Evolutionary conservation across 176 grass and related monocot genomes (phyloP), one percentile per base, ranked within the genome.

Genomic region (Carex myosuroides): DNA sequence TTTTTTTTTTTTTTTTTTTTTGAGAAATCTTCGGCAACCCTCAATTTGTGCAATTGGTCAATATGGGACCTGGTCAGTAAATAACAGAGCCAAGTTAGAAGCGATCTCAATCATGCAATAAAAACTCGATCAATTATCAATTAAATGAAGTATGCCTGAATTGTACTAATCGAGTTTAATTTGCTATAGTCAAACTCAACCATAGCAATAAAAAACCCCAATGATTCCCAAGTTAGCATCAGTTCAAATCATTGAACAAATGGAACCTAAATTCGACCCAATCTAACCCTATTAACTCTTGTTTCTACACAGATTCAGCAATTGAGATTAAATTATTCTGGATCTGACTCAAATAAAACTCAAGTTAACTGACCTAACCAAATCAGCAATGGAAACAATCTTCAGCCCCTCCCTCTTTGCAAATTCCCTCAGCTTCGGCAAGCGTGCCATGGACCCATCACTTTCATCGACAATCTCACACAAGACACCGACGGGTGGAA

Each of bases 301-400:
- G 13, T 50, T 17, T 17, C 32, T 68, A 39, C 64, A 68, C 64
- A 68, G 26, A 50, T 12, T 73, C 70, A 0, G 39, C 42, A 50
- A 72, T 73, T 73, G 70, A 52, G 41, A 10, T 48, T 22, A 50
- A 48, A 73, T 52, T 73, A 42, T 73, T 73, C 42, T n/a, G 70
- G 20, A 52, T 73, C 9, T 24, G 42, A 73, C 41, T 13, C 70
- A 44, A 73, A 3, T 71, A 10, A 71, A 46, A 71, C 37, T 71
- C 69, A n/a, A 71, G 41, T 73, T 13, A 66, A 30, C 87, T 68
- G 79, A 90, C 93, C 93, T 88, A 84, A 95, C 90, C 88, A 95
- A 89, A 84, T 97, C 94, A 84, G 94, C 94, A 90, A 97, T 97
- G 14, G 94, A 94, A 78, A 97, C 56, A 78, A 97, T 97, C 82